These are phyloP conservation scores for Linaria vulgaris DNA, from an alignment of 257 asterid genomes.

Conservation along the genomic window DNA sequence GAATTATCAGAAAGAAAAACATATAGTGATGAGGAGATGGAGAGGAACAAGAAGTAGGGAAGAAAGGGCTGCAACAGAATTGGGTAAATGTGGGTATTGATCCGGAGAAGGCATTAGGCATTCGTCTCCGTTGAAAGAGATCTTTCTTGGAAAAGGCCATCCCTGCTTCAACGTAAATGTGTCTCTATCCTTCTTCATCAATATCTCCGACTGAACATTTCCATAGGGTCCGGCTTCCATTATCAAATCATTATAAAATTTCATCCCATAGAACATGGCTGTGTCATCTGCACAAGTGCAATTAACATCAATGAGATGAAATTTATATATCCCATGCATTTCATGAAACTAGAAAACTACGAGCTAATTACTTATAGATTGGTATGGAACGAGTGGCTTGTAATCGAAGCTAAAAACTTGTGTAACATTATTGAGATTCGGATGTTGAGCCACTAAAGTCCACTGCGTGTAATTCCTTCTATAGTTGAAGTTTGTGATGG, in stretches of 20 bases:
- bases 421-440: conserved; percentile 73
- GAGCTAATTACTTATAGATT: conserved; percentile 55
- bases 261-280: conserved; percentile 71
- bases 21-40: too few relatives aligned
- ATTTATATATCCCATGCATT: too few relatives aligned
- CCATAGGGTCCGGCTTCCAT: conserved; percentile 71
- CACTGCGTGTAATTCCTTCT: conserved; percentile 70
- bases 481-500: conserved; percentile 69
- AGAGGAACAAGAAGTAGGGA: too few relatives aligned
- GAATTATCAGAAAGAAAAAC: too few relatives aligned
- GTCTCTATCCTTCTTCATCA: conserved; percentile 51
- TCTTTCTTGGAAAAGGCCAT: conserved; percentile 66
- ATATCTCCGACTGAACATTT: conserved; percentile 66
- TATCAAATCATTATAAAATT: conserved; percentile 61
- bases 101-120: conserved; percentile 71
- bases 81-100: conserved; percentile 55
- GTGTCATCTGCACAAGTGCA: conserved; percentile 84
- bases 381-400: conserved; percentile 73
- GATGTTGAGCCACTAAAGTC: conserved; percentile 80
- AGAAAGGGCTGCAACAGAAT: too few relatives aligned
- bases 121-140: conserved; percentile 74
- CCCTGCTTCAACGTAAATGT: conserved; percentile 55
- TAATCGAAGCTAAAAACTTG: conserved; percentile 78
- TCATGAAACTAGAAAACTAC: not conserved
- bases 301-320: too few relatives aligned